phyloP scores from a whole-genome alignment of 2,329 filamentous ascomycete genomes.

The Curvularia hawaiiensis region DNA sequence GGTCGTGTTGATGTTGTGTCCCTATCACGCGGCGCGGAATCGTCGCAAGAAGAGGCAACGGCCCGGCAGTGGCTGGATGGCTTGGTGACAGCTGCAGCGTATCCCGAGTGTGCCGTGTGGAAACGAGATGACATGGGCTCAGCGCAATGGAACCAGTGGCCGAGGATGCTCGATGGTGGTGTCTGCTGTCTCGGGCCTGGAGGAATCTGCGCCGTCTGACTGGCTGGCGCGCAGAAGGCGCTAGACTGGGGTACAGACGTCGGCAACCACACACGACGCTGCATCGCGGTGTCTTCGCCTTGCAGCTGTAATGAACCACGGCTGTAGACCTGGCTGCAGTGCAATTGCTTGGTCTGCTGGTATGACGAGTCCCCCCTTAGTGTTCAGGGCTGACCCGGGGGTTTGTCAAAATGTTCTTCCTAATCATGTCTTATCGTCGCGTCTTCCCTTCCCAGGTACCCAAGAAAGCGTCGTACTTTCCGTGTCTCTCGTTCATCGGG shows the following conservation, averaged over 20 bases:
- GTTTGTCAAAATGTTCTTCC: slow-evolving; percentile 19
- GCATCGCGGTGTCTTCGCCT: slow-evolving; percentile 29
- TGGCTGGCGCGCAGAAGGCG: slow-evolving; percentile 22
- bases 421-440: slow-evolving; percentile 11
- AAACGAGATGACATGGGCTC: slow-evolving; percentile 40
- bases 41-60: slow-evolving; percentile 27
- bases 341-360: slow-evolving; percentile 24
- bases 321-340: slow-evolving; percentile 10
- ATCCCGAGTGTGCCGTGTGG: slow-evolving; percentile 12
- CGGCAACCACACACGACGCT: slow-evolving; percentile 39
- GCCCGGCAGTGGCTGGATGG: slow-evolving; percentile 32
- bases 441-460: slow-evolving; percentile 17
- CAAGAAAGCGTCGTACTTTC: slow-evolving; percentile 26
- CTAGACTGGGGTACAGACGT: slow-evolving; percentile 30
- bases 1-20: no score
- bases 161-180: slow-evolving; percentile 19
- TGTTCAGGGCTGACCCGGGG: slow-evolving; percentile 7
- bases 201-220: slow-evolving; percentile 23
- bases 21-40: slow-evolving; percentile 23
- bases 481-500: slow-evolving; percentile 12
- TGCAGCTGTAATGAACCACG: slow-evolving; percentile 31
- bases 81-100: slow-evolving; percentile 7
- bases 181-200: slow-evolving; percentile 20
- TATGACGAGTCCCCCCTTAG: slow-evolving; percentile 11
- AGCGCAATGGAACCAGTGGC: slow-evolving; percentile 23